Percentiles rank a stretch among this genome's conserved stretches.
These are phyloP conservation scores for Bolboschoenus planiculmis DNA, from an alignment of 176 grass and related monocot genomes.

Conservation along the genomic window DNA sequence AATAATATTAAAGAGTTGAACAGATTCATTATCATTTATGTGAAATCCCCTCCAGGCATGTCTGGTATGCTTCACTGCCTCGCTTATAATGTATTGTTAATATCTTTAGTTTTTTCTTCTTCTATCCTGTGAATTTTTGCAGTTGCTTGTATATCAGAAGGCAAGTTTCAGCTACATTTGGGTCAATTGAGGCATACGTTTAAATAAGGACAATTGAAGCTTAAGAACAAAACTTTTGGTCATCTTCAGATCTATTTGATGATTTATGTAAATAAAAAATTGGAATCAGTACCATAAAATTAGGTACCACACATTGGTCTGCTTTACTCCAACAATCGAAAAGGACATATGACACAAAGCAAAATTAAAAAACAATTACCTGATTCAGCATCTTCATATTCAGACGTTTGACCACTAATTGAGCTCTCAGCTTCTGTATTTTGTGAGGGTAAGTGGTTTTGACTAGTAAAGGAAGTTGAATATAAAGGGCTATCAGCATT, in stretches of 20 bases:
- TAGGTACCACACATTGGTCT: neutral
- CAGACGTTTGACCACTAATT: slow-evolving; percentile 69
- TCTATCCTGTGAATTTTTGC: neutral
- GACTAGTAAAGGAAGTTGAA: slow-evolving; percentile 48
- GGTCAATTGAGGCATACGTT: neutral
- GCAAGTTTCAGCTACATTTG: neutral
- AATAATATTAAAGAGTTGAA: slow-evolving; percentile 10
- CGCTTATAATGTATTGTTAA: neutral
- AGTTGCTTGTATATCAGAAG: neutral
- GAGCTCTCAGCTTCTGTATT: slow-evolving; percentile 83
- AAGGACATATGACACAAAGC: neutral
- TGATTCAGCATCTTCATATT: slow-evolving; percentile 95
- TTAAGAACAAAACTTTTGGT: neutral
- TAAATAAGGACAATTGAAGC: neutral
- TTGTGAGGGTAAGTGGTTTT: slow-evolving; percentile 30
- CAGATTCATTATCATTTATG: slow-evolving; percentile 15
- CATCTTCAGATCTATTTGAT: neutral
- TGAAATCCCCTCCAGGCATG: neutral
- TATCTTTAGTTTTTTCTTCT: neutral
- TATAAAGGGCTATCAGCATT: slow-evolving; percentile 59
- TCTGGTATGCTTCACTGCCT: neutral
- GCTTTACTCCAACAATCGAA: neutral
- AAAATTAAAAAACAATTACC: slow-evolving; percentile 41
- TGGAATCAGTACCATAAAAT: neutral
- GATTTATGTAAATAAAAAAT: neutral